Evolutionary conservation across 805 yeast species (phyloP), one percentile per base, ranked within the genome.

Genomic region (Saccharomycopsis amapae): DNA sequence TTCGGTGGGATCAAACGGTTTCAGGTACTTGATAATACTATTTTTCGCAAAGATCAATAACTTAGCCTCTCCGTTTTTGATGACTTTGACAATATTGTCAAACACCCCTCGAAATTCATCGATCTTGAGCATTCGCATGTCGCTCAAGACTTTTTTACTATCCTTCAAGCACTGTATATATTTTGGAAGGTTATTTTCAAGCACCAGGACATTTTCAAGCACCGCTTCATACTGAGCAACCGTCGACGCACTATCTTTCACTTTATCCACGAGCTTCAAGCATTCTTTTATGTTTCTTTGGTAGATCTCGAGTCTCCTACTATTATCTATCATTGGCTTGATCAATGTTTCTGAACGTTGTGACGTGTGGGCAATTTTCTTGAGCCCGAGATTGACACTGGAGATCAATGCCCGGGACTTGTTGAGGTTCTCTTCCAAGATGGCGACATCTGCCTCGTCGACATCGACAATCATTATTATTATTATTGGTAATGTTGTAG

Each of bases 391-490:
- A 9, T 76, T 67, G 45, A 88, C 79, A 37, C 72, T 63, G 1
- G 62, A 57, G 7, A 87, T 74, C 34, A 86, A 62, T 17, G 67
- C 69, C 33, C 74, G 72, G 2, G 86, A 75, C 44, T 77, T 73
- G 40, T 69, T 62, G 28, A 89, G 68, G 44, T 83, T 80, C 56
- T 84, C 93, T 43, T 85, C 83, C 26, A 88, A 71, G 3, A 88
- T 88, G 2, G 86, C 80, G 28, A 86, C 79, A 55, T 87, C 96
- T 2, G 89, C 88, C 59, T 82, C 90, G 56, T 84, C 89, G 2
- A 79, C 67, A 56, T 82, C 89, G 23, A 78, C 48, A 25, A 40
- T 35, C 51, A 50, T 50, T n/a, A n/a, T n/a, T n/a, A n/a, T n/a
- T n/a, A n/a, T n/a, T n/a, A n/a, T n/a, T n/a, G n/a, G n/a, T n/a